Base-by-base conservation (phyloP, 2,329 filamentous ascomycete genomes). In the Neonectria faginata region DNA sequence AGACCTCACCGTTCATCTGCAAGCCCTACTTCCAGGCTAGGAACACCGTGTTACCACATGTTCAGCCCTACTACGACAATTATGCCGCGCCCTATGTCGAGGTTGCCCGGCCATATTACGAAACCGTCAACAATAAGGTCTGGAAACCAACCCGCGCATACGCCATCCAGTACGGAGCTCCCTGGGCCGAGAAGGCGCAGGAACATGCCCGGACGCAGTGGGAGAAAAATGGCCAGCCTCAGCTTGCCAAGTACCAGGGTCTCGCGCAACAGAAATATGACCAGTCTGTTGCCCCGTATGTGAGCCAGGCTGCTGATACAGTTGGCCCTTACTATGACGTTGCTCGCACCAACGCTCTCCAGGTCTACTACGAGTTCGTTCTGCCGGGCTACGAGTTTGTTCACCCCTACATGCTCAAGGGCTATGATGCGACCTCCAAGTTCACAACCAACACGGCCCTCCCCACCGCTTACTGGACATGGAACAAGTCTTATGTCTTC, bases 81-180 rank as follows among this genome's bases (percentile, higher is more conserved):
- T 97, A 97, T 75, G 91, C 92, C 25, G 91, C 91, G 6, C 92
- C 93, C 3, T 96, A 97, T 75, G 88, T 97, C 66, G 86, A 94
- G 41, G 81, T 88, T 54, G 90, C 87, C 39, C 88, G 87, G 65
- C 95, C 95, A 1, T 97, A 98, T 79, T 91, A 91, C 75, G 75
- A 87, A 18, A 81, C 82, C 0, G 78, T 88, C 52, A 84, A 91
- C 68, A 86, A 89, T 70, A 81, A 84, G 47, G 82, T 97, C 53
- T 87, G 96, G 74, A 82, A 85, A 3, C 96, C 96, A 0, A 85
- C 88, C 3, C 86, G 89, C 61, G 83, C 81, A 10, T 88, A 93
- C 67, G 88, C 89, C 16, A 88, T 88, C 74, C 89, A 87, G 64
- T 92, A 97, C 72, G 94, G 89, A 50, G 91, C 91, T 54, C 93